These are phyloP conservation scores for Exophiala oligosperma DNA, from an alignment of 2,329 filamentous ascomycete genomes.

Conservation along the genomic window DNA sequence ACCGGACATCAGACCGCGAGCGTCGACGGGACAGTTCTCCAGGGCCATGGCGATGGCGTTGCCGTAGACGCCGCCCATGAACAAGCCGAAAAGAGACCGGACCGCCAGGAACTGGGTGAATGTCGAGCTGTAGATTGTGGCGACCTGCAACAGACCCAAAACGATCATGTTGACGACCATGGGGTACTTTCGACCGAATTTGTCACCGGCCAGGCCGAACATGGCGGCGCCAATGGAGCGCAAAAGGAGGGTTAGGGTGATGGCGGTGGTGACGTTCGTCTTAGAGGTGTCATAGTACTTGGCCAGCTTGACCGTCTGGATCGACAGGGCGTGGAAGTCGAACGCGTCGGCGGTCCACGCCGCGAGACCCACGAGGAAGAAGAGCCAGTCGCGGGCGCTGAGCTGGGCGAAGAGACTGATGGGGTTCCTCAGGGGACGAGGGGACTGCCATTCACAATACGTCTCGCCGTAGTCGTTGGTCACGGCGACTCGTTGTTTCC, in stretches of 20 bases:
- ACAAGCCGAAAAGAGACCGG: conserved; percentile 70
- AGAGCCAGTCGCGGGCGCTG: conserved; percentile 67
- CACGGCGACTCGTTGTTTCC: conserved; percentile 71
- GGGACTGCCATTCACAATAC: conserved; percentile 66
- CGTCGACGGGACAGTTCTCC: conserved; percentile 69
- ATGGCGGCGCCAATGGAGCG: conserved; percentile 72
- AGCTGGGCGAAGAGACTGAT: conserved; percentile 67
- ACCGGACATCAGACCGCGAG: conserved; percentile 77
- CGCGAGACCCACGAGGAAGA: conserved; percentile 71
- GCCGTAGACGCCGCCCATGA: conserved; percentile 80
- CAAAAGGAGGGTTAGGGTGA: conserved; percentile 72
- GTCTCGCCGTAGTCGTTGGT: conserved; percentile 65
- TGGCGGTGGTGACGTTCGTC: conserved; percentile 71
- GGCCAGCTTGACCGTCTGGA: conserved; percentile 72
- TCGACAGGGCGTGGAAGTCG: conserved; percentile 78
- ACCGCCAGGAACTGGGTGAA: conserved; percentile 76
- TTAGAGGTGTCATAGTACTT: conserved; percentile 59
- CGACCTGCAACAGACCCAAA: conserved; percentile 69
- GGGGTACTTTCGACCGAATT: conserved; percentile 79
- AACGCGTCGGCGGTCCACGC: conserved; percentile 83
- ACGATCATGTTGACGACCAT: conserved; percentile 80
- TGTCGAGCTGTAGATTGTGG: conserved; percentile 72
- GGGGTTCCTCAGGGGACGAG: conserved; percentile 68
- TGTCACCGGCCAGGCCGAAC: conserved; percentile 77
- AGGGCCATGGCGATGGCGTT: conserved; percentile 77